Evolutionary conservation across 139 green algal genomes (phyloP).

Genomic region (Coelastrella sp.): DNA sequence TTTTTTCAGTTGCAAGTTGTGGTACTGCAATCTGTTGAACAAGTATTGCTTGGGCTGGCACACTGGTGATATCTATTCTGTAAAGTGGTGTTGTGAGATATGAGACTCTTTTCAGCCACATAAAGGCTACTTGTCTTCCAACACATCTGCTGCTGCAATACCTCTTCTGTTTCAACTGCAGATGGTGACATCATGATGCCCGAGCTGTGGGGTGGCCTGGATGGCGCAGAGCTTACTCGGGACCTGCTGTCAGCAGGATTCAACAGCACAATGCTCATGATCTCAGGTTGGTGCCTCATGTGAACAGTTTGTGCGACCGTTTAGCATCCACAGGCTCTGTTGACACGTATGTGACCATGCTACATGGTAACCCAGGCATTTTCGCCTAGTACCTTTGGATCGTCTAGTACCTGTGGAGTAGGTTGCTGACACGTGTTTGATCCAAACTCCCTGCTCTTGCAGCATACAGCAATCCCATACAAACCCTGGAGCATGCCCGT

Average conservation of each 20-base stretch:
- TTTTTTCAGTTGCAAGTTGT: not conserved
- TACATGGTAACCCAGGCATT: too few relatives aligned
- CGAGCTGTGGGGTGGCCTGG: slow-evolving; percentile 58
- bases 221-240: slow-evolving; percentile 60
- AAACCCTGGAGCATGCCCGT: slow-evolving; percentile 54
- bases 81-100: too few relatives aligned
- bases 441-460: not conserved
- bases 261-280: slow-evolving; percentile 57
- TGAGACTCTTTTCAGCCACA: too few relatives aligned
- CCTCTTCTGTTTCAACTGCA: not conserved
- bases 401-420: too few relatives aligned
- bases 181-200: slow-evolving; percentile 65
- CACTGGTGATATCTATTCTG: too few relatives aligned
- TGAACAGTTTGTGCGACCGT: not conserved
- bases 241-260: slow-evolving; percentile 61
- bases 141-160: not conserved
- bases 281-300: slow-evolving; percentile 24
- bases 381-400: too few relatives aligned
- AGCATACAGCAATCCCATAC: slow-evolving; percentile 61
- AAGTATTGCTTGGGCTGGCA: not conserved
- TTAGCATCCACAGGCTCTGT: too few relatives aligned
- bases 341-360: too few relatives aligned
- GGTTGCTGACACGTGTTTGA: too few relatives aligned
- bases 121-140: not conserved
- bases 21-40: not conserved